Conservation (phyloP, 2,329 filamentous ascomycete species). For the Ascochyta pisi region DNA sequence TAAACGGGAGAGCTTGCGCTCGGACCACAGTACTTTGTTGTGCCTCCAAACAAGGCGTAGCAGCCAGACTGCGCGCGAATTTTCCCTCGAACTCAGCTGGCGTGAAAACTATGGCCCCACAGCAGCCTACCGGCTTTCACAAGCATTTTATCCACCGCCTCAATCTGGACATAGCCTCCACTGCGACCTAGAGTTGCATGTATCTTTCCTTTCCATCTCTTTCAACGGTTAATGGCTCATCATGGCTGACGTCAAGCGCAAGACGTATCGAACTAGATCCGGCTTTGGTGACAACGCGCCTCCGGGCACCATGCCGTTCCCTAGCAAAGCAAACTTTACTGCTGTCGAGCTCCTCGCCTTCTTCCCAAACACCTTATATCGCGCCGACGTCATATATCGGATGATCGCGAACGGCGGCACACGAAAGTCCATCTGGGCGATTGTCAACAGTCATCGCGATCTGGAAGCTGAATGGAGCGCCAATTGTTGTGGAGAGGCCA, state of each 20-base stretch:
- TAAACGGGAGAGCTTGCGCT: conserved; percentile 15
- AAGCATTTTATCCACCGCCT: not conserved
- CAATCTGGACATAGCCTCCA: not conserved
- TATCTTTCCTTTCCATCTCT: not conserved
- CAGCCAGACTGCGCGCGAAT: conserved; percentile 5
- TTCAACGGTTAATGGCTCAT: not conserved
- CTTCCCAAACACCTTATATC: conserved; percentile 30
- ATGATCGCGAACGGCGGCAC: conserved; percentile 30
- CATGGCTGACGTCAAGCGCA: conserved; percentile 2
- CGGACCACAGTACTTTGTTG: conserved; percentile 16
- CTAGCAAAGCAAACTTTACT: conserved; percentile 21
- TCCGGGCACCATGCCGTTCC: conserved; percentile 23
- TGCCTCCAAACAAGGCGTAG: conserved; percentile 10
- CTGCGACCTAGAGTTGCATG: no score
- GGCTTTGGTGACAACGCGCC: conserved; percentile 19
- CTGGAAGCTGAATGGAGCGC: conserved; percentile 17
- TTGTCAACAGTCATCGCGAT: conserved; percentile 26
- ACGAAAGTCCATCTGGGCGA: conserved; percentile 14
- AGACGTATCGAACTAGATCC: not conserved
- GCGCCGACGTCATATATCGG: conserved; percentile 30
- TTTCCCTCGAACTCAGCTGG: not conserved
- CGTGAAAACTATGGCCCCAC: not conserved
- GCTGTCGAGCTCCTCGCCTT: conserved; percentile 33
- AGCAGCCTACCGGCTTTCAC: not conserved
- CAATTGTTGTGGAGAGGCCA: conserved; percentile 20